A percentile compares a stretch with the other conserved stretches of the same genome.
These are phyloP conservation scores for Pseudozyma hubeiensis DNA, from an alignment of 1,284 basidiomycete genomes.

Conservation along the genomic window DNA sequence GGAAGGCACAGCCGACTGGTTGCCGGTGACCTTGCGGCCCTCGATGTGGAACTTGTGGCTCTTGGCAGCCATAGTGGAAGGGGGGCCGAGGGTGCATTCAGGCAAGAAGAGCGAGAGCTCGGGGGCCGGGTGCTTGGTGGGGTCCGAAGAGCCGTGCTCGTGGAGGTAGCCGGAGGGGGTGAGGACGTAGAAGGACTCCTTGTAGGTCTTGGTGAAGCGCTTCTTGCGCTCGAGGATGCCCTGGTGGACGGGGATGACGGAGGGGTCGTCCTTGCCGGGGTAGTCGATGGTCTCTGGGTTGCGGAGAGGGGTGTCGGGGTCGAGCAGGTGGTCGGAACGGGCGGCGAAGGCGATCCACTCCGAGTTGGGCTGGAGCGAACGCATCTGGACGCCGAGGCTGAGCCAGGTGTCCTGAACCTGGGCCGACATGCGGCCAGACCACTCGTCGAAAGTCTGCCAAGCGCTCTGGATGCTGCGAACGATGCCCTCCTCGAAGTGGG, in stretches of 20 bases:
- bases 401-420: slow-evolving; percentile 85
- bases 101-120: slow-evolving; percentile 92
- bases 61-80: slow-evolving; percentile 78
- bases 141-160: slow-evolving; percentile 87
- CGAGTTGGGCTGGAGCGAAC: slow-evolving; percentile 85
- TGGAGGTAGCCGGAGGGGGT: slow-evolving; percentile 96
- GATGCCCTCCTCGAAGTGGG: slow-evolving; percentile 96
- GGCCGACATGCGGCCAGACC: slow-evolving; percentile 83
- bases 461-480: slow-evolving; percentile 94
- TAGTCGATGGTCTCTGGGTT: slow-evolving; percentile 78
- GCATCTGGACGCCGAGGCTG: slow-evolving; percentile 81
- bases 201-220: slow-evolving; percentile 90
- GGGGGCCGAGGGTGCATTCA: slow-evolving; percentile 93
- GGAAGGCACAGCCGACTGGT: slow-evolving; percentile 77
- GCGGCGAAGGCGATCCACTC: slow-evolving; percentile 98
- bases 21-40: slow-evolving; percentile 79
- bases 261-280: slow-evolving; percentile 92
- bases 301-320: slow-evolving; percentile 86
- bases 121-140: slow-evolving; percentile 75
- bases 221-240: slow-evolving; percentile 97
- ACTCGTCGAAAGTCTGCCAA: slow-evolving; percentile 97
- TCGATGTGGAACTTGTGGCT: slow-evolving; percentile 99
- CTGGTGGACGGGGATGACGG: slow-evolving; percentile 86
- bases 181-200: slow-evolving; percentile 83
- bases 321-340: slow-evolving; percentile 92